Conservation (phyloP, 768 basidiomycete species). For the Phylloporus sp. region DNA sequence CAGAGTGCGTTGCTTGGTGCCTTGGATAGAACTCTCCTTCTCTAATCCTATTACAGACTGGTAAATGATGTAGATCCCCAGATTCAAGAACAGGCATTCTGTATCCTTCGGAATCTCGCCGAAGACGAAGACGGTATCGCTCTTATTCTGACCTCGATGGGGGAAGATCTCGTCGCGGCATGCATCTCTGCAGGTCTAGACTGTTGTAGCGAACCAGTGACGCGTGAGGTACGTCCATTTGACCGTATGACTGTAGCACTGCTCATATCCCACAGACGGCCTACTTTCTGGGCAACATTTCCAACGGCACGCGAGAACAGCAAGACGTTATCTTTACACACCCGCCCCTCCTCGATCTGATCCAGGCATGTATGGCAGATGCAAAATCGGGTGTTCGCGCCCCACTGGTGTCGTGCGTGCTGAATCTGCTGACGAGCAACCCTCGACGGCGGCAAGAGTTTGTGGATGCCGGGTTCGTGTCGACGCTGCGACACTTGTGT, state of each 20-base stretch:
- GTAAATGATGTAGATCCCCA: slow-evolving; percentile 49
- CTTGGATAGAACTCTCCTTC: background rate
- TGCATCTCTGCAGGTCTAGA: slow-evolving; percentile 48
- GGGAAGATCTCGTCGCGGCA: slow-evolving; percentile 41
- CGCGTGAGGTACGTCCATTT: slow-evolving; percentile 43
- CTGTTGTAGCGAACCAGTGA: slow-evolving; percentile 50
- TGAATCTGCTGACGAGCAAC: slow-evolving; percentile 49
- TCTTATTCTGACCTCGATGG: slow-evolving; percentile 54
- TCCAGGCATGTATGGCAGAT: slow-evolving; percentile 60
- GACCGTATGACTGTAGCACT: too few relatives aligned
- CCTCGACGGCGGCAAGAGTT: slow-evolving; percentile 36
- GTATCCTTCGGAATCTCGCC: slow-evolving; percentile 63
- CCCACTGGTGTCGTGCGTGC: slow-evolving; percentile 58
- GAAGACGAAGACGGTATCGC: slow-evolving; percentile 63
- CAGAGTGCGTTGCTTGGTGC: slow-evolving; percentile 40
- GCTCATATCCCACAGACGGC: slow-evolving; percentile 41
- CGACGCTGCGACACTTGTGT: slow-evolving; percentile 40
- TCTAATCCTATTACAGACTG: slow-evolving; percentile 37
- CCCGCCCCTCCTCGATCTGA: slow-evolving; percentile 46
- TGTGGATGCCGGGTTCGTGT: slow-evolving; percentile 43
- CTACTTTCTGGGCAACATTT: slow-evolving; percentile 62
- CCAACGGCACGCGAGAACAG: slow-evolving; percentile 51
- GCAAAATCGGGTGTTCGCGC: slow-evolving; percentile 53
- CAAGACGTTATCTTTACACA: slow-evolving; percentile 53
- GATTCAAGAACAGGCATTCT: slow-evolving; percentile 69